Percentiles rank a stretch among this genome's conserved stretches.
Conservation (phyloP, 257 asterid species). For the Ilex asprella region DNA sequence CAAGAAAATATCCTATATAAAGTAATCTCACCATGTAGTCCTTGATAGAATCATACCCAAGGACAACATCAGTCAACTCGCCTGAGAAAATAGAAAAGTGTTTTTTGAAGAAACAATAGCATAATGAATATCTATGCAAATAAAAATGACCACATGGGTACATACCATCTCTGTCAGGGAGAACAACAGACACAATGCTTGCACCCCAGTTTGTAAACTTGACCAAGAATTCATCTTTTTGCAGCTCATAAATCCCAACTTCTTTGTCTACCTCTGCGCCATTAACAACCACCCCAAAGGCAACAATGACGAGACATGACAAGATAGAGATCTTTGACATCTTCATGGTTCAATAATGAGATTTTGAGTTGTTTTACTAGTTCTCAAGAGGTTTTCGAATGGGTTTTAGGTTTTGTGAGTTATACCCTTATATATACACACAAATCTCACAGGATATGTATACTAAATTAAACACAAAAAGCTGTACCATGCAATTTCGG, state of each 20-base stretch:
- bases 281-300: slow-evolving; percentile 13
- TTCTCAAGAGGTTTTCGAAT: too few relatives aligned
- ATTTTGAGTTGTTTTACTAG: too few relatives aligned
- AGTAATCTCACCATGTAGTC: slow-evolving; percentile 43
- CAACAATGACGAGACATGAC: slow-evolving; percentile 21
- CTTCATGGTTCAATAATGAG: neutral
- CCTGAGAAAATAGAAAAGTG: slow-evolving; percentile 29
- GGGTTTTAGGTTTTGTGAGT: too few relatives aligned
- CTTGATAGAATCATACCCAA: slow-evolving; percentile 63
- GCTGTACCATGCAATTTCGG: too few relatives aligned
- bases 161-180: slow-evolving; percentile 76
- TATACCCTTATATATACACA: too few relatives aligned
- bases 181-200: slow-evolving; percentile 56
- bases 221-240: slow-evolving; percentile 48
- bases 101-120: neutral
- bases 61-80: slow-evolving; percentile 57
- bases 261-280: slow-evolving; percentile 11
- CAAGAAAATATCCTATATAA: too few relatives aligned
- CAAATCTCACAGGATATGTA: too few relatives aligned
- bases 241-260: slow-evolving; percentile 40
- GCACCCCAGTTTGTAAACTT: slow-evolving; percentile 81
- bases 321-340: slow-evolving; percentile 23
- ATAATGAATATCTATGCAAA: neutral
- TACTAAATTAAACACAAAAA: too few relatives aligned
- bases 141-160: neutral